phyloP scores from a whole-genome alignment of 2,329 filamentous ascomycete species.

The Diplocarpon rosae region DNA sequence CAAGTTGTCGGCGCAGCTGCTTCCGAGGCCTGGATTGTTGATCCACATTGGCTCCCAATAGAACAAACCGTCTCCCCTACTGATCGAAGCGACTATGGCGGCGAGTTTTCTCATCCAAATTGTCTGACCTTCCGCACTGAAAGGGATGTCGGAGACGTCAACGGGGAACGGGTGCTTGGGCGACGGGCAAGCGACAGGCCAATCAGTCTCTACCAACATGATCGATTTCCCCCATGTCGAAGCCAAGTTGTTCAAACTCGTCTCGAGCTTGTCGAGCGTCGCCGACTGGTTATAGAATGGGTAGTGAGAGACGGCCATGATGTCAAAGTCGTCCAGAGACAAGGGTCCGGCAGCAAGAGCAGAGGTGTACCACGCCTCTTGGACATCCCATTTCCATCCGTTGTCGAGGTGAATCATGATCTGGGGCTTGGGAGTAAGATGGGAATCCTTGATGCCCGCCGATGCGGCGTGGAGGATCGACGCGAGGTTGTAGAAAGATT shows the following conservation, averaged over 20 bases:
- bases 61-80: constrained; percentile 48
- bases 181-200: constrained; percentile 52
- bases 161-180: constrained; percentile 48
- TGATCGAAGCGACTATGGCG: constrained; percentile 39
- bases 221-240: constrained; percentile 53
- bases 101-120: constrained; percentile 51
- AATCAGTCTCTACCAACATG: constrained; percentile 60
- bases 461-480: constrained; percentile 52
- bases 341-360: constrained; percentile 43
- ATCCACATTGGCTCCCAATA: constrained; percentile 68
- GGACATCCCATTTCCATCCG: constrained; percentile 59
- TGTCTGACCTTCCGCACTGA: constrained; percentile 50
- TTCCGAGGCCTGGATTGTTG: constrained; percentile 51
- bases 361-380: constrained; percentile 48
- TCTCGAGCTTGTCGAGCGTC: constrained; percentile 45
- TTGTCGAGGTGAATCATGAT: constrained; percentile 67
- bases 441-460: constrained; percentile 53
- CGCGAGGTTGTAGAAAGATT: constrained; percentile 48
- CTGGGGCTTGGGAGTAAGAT: constrained; percentile 43
- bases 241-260: constrained; percentile 46
- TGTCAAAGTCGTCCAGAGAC: constrained; percentile 47
- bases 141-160: constrained; percentile 48
- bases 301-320: constrained; percentile 64
- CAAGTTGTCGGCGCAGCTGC: constrained; percentile 52
- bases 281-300: constrained; percentile 55